Evolutionary conservation across 2,329 filamentous ascomycete genomes (phyloP).

Genomic region (Xylariaceae sp.): DNA sequence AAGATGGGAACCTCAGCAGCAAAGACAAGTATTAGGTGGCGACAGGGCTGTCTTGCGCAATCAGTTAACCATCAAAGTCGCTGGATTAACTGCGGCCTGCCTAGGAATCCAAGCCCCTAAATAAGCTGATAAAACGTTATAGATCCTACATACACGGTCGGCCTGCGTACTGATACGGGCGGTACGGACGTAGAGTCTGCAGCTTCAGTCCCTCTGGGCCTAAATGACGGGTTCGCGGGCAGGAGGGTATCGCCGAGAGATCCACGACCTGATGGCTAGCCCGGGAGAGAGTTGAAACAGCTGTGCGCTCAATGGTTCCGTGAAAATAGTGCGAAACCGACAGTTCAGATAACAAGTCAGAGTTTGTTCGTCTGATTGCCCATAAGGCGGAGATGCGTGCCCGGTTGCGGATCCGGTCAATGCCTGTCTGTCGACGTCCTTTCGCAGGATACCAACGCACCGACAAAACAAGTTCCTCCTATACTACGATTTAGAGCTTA

Average conservation of each 20-base stretch:
- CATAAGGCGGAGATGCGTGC: neutral
- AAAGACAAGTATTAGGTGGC: too few relatives aligned
- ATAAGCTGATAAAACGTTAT: too few relatives aligned
- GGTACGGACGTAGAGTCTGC: neutral
- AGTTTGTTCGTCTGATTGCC: constrained; percentile 3
- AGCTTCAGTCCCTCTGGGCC: constrained; percentile 9
- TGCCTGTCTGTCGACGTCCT: neutral
- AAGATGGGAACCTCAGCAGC: too few relatives aligned
- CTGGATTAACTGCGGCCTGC: too few relatives aligned
- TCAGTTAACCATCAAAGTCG: too few relatives aligned
- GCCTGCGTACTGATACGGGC: neutral
- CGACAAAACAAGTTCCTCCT: neutral
- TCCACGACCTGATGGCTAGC: constrained; percentile 4
- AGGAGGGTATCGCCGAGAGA: neutral
- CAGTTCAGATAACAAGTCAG: constrained; percentile 3
- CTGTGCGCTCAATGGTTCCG: neutral
- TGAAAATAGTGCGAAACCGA: neutral
- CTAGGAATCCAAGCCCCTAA: too few relatives aligned
- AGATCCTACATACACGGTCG: neutral
- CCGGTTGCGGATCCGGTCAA: neutral
- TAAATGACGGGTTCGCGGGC: neutral
- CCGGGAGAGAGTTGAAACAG: neutral
- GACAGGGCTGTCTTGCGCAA: too few relatives aligned
- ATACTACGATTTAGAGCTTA: neutral
- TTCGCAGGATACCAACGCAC: neutral